These are phyloP conservation scores for Naegleria fowleri DNA, from an alignment of 208 protist species.

Conservation along the genomic window DNA sequence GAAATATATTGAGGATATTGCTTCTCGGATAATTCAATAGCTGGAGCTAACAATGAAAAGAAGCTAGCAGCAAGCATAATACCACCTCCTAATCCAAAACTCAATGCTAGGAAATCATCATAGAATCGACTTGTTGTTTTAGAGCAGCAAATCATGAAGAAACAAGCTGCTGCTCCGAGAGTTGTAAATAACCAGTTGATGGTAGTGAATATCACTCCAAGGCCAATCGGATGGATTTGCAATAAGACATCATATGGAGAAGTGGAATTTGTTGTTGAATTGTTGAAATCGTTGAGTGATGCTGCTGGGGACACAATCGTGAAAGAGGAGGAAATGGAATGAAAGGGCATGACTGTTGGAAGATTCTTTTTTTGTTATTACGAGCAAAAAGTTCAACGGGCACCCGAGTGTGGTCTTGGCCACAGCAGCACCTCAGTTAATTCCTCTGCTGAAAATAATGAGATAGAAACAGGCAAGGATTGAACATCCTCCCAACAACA, in stretches of 20 bases:
- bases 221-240: not conserved
- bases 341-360: too few relatives aligned
- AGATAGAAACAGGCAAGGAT: too few relatives aligned
- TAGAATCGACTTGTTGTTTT: not conserved
- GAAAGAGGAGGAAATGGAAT: too few relatives aligned
- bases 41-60: not conserved
- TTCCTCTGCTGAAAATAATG: too few relatives aligned
- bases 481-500: too few relatives aligned
- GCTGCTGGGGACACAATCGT: too few relatives aligned
- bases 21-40: not conserved
- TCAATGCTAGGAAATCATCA: not conserved
- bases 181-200: conserved; percentile 10
- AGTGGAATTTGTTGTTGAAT: not conserved
- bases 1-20: not conserved
- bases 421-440: too few relatives aligned
- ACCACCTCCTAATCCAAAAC: not conserved
- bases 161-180: not conserved
- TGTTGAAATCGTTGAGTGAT: not conserved
- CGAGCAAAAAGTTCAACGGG: too few relatives aligned
- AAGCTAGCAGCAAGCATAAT: not conserved
- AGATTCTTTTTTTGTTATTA: too few relatives aligned
- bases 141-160: not conserved
- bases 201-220: not conserved
- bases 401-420: too few relatives aligned
- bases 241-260: not conserved